Evolutionary conservation across 1,284 basidiomycete species (phyloP), one percentile per base, ranked within the genome.

Genomic region (Marasmius oreades): DNA sequence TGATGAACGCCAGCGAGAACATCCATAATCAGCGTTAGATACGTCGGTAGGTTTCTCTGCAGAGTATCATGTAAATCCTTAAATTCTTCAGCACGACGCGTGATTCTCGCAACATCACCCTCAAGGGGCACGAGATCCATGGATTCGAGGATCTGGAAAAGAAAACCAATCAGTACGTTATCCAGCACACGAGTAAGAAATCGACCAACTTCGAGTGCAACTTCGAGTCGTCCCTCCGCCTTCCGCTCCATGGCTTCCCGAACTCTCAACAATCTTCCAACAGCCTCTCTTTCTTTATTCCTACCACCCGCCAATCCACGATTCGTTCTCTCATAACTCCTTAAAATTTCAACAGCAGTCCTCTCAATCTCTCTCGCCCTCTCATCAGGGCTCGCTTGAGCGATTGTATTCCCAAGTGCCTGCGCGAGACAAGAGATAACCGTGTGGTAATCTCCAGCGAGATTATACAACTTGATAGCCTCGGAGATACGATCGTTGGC

Each of bases 11-110:
- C 84, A 60, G 90, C 90, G 26, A 99, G 82, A 24, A 89, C 86
- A 67, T 95, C 93, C 96, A 98, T 99, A n/a, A 92, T 90, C 54
- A 95, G 83, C 26, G 93, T 84, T 37, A 98, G 81, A 68, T 97
- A 91, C 4, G 86, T 85, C 67, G 94, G 92, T 67, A 98, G 76
- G 73, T 97, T 98, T 61, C 90, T 83, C 62, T 95, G 91, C 64
- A 98, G 78, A 4, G 90, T 82, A 66, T 98, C 94, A 57, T 97
- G 88, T 39, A 88, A 69, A 58, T 91, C 85, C 69, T 90, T 90
- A 77, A 98, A 95, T 65, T 95, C 91, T 66, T 97, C 93, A 5
- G 94, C 92, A 56, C 90, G 84, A 55, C 89, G 82, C 33, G 92
- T 93, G 65, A 95, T 94, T 66, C 88, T 86, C 12, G 87, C 84